Evolutionary conservation across 768 basidiomycete species (phyloP).

Genomic region (Pulveroboletus sp.): DNA sequence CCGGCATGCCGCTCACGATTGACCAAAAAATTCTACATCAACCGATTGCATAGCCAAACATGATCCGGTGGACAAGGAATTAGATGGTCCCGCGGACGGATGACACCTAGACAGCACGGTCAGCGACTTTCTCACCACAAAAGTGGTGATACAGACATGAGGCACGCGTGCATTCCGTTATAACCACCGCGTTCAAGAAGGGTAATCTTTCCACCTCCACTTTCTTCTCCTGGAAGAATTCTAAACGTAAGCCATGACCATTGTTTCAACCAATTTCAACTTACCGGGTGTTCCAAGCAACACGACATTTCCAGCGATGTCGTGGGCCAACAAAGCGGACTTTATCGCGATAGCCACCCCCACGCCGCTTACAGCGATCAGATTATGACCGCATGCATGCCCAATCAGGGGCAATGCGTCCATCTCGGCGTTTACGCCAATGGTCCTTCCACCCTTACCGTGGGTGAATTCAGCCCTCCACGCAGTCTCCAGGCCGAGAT

Average conservation of each 20-base stretch:
- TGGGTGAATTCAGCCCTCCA: constrained; percentile 73
- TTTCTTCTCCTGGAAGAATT: constrained; percentile 63
- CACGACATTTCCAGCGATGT: constrained; percentile 64
- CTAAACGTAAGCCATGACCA: background rate
- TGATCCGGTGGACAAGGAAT: constrained; percentile 50
- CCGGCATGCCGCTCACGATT: constrained; percentile 46
- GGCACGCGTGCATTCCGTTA: constrained; percentile 73
- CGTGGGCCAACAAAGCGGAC: constrained; percentile 59
- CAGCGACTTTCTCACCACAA: constrained; percentile 12
- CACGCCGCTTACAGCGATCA: constrained; percentile 77
- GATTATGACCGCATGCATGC: constrained; percentile 78
- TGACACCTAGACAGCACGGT: constrained; percentile 56
- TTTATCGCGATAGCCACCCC: constrained; percentile 74
- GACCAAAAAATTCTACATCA: constrained; percentile 71
- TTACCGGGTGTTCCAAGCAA: constrained; percentile 77
- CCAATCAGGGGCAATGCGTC: constrained; percentile 53
- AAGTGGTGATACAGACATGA: constrained; percentile 50
- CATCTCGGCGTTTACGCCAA: constrained; percentile 84
- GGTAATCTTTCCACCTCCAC: constrained; percentile 72
- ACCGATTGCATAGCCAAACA: constrained; percentile 65
- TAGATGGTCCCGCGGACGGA: constrained; percentile 54
- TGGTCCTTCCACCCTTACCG: constrained; percentile 56
- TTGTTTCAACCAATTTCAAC: constrained; percentile 2
- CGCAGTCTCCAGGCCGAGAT: constrained; percentile 70
- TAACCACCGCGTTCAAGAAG: constrained; percentile 77